Evolutionary conservation across 2,329 filamentous ascomycete genomes (phyloP).

Genomic region (Penicillium sp.): DNA sequence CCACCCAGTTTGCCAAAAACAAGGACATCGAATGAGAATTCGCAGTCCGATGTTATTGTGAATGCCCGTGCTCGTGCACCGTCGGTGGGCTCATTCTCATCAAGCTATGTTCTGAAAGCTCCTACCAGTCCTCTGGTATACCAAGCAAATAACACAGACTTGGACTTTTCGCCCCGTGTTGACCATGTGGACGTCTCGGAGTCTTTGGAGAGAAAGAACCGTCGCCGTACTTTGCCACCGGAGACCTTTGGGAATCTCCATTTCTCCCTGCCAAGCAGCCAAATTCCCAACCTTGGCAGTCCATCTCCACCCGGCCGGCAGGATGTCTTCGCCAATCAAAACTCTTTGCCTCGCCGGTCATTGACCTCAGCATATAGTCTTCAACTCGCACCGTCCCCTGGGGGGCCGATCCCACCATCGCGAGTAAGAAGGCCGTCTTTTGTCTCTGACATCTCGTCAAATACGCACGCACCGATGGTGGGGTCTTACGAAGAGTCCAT

Average conservation of each 20-base stretch:
- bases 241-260: conserved; percentile 53
- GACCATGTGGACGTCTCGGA: conserved; percentile 51
- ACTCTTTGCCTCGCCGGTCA: conserved; percentile 66
- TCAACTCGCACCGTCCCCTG: conserved; percentile 42
- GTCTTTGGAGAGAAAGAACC: conserved; percentile 48
- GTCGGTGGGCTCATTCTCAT: conserved; percentile 68
- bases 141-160: conserved; percentile 78
- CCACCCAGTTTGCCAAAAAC: conserved; percentile 7
- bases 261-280: conserved; percentile 37
- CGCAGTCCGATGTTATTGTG: conserved; percentile 16
- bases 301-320: conserved; percentile 52
- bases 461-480: conserved; percentile 92
- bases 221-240: conserved; percentile 71
- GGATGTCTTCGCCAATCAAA: conserved; percentile 70
- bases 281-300: conserved; percentile 42
- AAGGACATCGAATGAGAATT: not conserved
- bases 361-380: conserved; percentile 59
- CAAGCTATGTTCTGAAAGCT: conserved; percentile 77
- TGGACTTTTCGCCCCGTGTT: conserved; percentile 59
- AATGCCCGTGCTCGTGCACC: conserved; percentile 49
- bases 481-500: conserved; percentile 98
- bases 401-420: conserved; percentile 35
- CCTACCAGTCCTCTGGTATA: conserved; percentile 92
- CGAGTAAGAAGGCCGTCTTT: conserved; percentile 65
- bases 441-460: conserved; percentile 68